phyloP scores from a whole-genome alignment of 768 basidiomycete species.

The Paxillus rubicundulus region DNA sequence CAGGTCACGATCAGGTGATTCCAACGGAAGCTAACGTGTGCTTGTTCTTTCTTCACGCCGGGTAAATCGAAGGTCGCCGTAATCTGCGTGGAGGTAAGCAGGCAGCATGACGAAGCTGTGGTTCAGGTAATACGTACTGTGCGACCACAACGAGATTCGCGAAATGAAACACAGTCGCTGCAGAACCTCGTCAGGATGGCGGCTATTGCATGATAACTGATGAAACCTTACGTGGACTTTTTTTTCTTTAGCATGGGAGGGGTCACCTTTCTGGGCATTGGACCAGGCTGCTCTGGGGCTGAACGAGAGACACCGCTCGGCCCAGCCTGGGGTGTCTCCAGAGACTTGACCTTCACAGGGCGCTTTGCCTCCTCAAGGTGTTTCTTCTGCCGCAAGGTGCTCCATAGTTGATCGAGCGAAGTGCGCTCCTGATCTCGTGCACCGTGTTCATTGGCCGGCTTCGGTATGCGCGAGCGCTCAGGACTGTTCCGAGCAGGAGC shows the following conservation, averaged over 20 bases:
- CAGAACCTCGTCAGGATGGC: conserved; percentile 14
- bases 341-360: conserved; percentile 67
- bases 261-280: conserved; percentile 24
- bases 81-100: conserved; percentile 39
- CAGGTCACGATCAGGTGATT: conserved; percentile 63
- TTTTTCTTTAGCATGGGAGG: conserved; percentile 52
- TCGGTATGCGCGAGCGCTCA: conserved; percentile 24
- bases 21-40: conserved; percentile 71
- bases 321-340: conserved; percentile 39
- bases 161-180: conserved; percentile 57
- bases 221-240: conserved; percentile 60
- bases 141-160: conserved; percentile 68
- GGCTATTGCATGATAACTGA: conserved; percentile 8
- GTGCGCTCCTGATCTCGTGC: conserved; percentile 24
- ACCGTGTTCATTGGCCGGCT: conserved; percentile 7
- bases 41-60: conserved; percentile 68
- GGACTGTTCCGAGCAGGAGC: conserved; percentile 11
- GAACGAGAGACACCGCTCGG: conserved; percentile 22
- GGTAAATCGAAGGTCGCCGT: conserved; percentile 70
- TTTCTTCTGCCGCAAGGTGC: conserved; percentile 60
- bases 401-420: conserved; percentile 63
- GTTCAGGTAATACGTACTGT: conserved; percentile 34
- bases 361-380: conserved; percentile 64
- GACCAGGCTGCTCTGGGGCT: conserved; percentile 22
- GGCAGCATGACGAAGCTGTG: conserved; percentile 13